These are phyloP conservation scores for Fistulinella prunicolor DNA, from an alignment of 768 basidiomycete genomes.

Conservation along the genomic window DNA sequence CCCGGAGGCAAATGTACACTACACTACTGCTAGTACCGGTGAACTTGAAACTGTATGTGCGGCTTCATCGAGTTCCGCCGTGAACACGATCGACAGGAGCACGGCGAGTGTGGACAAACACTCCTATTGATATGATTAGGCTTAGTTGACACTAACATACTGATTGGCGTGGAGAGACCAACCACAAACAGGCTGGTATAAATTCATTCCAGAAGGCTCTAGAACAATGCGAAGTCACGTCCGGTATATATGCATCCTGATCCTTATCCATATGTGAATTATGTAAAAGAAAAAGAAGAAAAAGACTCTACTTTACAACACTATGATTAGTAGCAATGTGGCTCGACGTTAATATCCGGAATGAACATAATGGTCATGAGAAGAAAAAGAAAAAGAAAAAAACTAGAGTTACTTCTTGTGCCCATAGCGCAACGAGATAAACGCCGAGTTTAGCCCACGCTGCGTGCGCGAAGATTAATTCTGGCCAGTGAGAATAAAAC, in stretches of 20 bases:
- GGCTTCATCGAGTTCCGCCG: too few species aligned
- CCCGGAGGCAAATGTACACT: too few species aligned
- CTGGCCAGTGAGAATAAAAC: slow-evolving; percentile 4
- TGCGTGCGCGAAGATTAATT: slow-evolving; percentile 4
- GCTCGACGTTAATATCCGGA: slow-evolving; percentile 13
- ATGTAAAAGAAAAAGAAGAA: not conserved
- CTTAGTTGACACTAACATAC: too few species aligned
- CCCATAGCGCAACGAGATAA: slow-evolving; percentile 6
- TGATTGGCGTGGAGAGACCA: too few species aligned
- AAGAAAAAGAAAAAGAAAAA: slow-evolving; percentile 29
- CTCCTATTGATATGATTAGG: too few species aligned
- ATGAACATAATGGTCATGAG: slow-evolving; percentile 30
- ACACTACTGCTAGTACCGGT: too few species aligned
- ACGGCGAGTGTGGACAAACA: too few species aligned
- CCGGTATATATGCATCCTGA: not conserved
- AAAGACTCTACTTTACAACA: slow-evolving; percentile 11
- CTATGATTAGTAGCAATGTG: slow-evolving; percentile 16
- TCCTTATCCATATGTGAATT: slow-evolving; percentile 9
- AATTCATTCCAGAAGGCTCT: not conserved
- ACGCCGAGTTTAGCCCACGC: not conserved
- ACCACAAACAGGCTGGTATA: not conserved
- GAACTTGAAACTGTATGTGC: too few species aligned
- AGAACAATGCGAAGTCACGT: not conserved
- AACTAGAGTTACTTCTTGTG: slow-evolving; percentile 16
- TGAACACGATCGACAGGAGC: too few species aligned